Evolutionary conservation across 441 rosid genomes (phyloP), one percentile per base, ranked within the genome.

Genomic region (Adansonia gregorii): DNA sequence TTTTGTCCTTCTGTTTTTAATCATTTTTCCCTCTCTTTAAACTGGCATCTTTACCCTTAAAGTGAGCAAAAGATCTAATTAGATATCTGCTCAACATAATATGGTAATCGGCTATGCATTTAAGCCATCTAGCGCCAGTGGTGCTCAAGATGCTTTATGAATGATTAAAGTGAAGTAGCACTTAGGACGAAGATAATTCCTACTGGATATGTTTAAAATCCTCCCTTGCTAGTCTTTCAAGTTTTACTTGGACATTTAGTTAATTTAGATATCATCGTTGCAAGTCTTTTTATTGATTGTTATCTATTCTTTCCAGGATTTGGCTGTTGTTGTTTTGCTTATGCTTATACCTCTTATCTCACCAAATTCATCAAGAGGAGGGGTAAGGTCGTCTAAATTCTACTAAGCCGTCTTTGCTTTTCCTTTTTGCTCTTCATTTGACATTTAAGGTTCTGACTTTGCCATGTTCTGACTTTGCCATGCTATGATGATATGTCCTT

Each of bases 341-440:
- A 96, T 96, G 80, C 97, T 96, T 74, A 94, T 96, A 85, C 98
- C 99, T 82, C 99, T 96, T 83, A 88, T 96, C 79, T 96, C 98
- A 74, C 98, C 99, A 75, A 96, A 89, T 89, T 96, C 99, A 76
- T 92, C 98, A 55, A 96, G 92, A 89, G 98, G 99, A 90, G 99
- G 99, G 98, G 98, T 94, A 93, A 89, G 76, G 72, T 72, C 74
- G 80, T 78, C 78, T 39, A 60, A 56, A 68, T 75, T 55, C 67
- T 39, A 60, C 67, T 74, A 69, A 75, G 35, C 78, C 68, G 63
- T 55, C 60, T 79, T 65, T 70, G 79, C 61, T 64, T 73, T 72
- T 67, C 19, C 19, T 66, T 76, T 49, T 14, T 82, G 72, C 9
- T 59, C 73, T 78, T 39, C 27, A 56, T 78, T 39, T 75, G 66